These are phyloP conservation scores for Ustilago xerochloae DNA, from an alignment of 1,284 basidiomycete genomes.

Conservation along the genomic window DNA sequence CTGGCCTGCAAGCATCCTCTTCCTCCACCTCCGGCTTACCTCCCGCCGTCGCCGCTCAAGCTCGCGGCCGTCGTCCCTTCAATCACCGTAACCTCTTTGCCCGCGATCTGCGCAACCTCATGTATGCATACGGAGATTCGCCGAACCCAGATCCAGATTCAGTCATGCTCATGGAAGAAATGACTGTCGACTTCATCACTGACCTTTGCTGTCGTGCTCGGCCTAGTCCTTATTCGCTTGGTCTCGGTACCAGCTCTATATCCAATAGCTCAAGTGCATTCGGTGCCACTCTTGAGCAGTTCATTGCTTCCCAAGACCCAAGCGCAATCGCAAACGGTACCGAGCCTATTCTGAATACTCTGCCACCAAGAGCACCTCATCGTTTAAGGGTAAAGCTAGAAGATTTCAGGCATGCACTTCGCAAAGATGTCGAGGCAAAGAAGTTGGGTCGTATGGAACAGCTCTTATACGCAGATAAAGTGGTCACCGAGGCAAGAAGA, in stretches of 20 bases:
- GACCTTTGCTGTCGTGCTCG: slow-evolving; percentile 77
- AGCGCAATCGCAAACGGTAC: slow-evolving; percentile 20
- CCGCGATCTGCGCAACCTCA: slow-evolving; percentile 76
- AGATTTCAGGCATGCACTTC: slow-evolving; percentile 64
- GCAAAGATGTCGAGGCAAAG: slow-evolving; percentile 62
- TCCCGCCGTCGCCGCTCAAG: slow-evolving; percentile 23
- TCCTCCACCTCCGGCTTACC: slow-evolving; percentile 18
- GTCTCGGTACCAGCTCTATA: slow-evolving; percentile 46
- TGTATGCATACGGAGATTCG: slow-evolving; percentile 96
- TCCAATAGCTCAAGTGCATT: slow-evolving; percentile 37
- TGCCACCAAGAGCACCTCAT: slow-evolving; percentile 42
- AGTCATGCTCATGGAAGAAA: slow-evolving; percentile 91
- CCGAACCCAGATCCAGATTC: slow-evolving; percentile 85
- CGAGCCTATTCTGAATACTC: slow-evolving; percentile 16
- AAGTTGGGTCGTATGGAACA: slow-evolving; percentile 64
- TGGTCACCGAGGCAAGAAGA: slow-evolving; percentile 62
- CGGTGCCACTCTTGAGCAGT: slow-evolving; percentile 32
- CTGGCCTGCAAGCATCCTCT: slow-evolving; percentile 14
- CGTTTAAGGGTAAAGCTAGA: slow-evolving; percentile 64
- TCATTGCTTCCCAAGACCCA: slow-evolving; percentile 10
- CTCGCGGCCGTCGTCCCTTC: slow-evolving; percentile 50
- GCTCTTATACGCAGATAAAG: slow-evolving; percentile 65
- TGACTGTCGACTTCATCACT: slow-evolving; percentile 87
- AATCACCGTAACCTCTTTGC: slow-evolving; percentile 58
- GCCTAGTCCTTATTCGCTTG: slow-evolving; percentile 54